These are phyloP conservation scores for Hypomontagnella submonticulosa DNA, from an alignment of 495 filamentous ascomycete species.

Conservation along the genomic window DNA sequence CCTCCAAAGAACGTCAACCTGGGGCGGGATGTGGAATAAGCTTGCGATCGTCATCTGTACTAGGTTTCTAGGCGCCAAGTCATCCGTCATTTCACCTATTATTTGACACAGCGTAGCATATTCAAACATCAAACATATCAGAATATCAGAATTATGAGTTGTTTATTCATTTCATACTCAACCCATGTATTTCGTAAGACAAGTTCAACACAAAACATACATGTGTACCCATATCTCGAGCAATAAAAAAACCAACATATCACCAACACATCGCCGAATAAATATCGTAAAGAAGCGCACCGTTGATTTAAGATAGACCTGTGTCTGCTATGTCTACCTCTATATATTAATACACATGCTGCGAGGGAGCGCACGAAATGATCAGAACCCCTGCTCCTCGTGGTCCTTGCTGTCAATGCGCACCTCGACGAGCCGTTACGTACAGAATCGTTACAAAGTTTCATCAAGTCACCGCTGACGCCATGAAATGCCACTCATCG, in stretches of 20 bases:
- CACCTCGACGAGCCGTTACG: neutral
- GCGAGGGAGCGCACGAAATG: slow-evolving; percentile 2
- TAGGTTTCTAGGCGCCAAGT: too few species aligned
- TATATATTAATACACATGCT: slow-evolving; percentile 42
- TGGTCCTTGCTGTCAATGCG: neutral
- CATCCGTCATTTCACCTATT: too few species aligned
- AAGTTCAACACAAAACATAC: neutral
- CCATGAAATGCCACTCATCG: slow-evolving; percentile 41
- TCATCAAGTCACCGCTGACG: slow-evolving; percentile 31
- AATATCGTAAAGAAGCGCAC: slow-evolving; percentile 10
- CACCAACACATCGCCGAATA: slow-evolving; percentile 7
- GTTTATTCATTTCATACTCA: too few species aligned
- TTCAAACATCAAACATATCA: too few species aligned
- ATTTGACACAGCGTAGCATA: too few species aligned
- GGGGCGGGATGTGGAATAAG: too few species aligned
- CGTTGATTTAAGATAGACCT: slow-evolving; percentile 22
- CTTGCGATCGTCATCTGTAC: too few species aligned
- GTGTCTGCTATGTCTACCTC: slow-evolving; percentile 30
- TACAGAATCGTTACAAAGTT: slow-evolving; percentile 29
- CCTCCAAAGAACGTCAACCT: too few species aligned
- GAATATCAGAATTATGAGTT: too few species aligned
- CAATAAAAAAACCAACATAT: neutral
- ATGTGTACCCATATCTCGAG: neutral
- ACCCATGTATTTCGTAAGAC: too few species aligned
- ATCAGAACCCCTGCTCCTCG: neutral